Evolutionary conservation across 371 early-diverging fungal genomes (phyloP).

Genomic region (Sporodiniella umbellata): DNA sequence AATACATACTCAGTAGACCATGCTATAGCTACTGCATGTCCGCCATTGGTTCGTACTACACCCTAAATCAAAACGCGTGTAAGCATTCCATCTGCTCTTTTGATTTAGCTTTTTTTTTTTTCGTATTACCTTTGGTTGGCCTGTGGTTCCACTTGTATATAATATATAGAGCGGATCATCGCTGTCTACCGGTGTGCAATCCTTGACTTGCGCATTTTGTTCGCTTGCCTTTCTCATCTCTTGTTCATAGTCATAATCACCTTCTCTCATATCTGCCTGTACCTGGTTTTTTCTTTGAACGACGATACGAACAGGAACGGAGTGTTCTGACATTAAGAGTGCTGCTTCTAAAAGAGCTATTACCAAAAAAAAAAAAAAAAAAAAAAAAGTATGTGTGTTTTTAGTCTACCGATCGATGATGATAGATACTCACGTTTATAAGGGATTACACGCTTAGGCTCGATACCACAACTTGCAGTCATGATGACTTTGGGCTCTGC

Average conservation of each 20-base stretch:
- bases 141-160: conserved; percentile 94
- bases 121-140: conserved; percentile 98
- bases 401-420: too few species aligned
- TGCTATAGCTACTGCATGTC: conserved; percentile 90
- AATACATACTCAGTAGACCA: conserved; percentile 89
- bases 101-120: too few species aligned
- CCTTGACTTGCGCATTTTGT: conserved; percentile 29
- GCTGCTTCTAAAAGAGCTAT: conserved; percentile 69
- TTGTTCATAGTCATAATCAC: conserved; percentile 62
- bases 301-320: conserved; percentile 52
- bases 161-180: conserved; percentile 96
- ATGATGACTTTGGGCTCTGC: conserved; percentile 73
- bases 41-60: conserved; percentile 89
- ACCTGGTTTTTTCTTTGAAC: conserved; percentile 57
- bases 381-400: too few species aligned
- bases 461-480: conserved; percentile 83
- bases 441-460: conserved; percentile 59
- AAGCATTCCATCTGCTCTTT: too few species aligned
- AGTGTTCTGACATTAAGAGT: conserved; percentile 47
- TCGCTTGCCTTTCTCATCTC: conserved; percentile 46
- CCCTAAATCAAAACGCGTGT: too few species aligned
- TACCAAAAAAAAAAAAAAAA: conserved; percentile 14
- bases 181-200: conserved; percentile 69
- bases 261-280: conserved; percentile 46
- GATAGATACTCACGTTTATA: conserved; percentile 66